These are phyloP conservation scores for Iris macrosiphon DNA, from an alignment of 106 monocot genomes.

Conservation along the genomic window DNA sequence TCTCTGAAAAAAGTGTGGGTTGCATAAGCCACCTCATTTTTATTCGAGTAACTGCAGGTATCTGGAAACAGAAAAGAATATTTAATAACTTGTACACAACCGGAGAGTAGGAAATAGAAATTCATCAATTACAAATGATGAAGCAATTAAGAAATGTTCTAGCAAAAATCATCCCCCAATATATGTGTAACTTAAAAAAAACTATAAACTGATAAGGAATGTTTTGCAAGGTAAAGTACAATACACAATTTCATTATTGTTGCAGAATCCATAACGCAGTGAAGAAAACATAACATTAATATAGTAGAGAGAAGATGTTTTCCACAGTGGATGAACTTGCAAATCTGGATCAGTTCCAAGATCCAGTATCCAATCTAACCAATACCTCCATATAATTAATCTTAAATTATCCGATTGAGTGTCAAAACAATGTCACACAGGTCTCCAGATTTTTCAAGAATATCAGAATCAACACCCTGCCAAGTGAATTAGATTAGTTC, in stretches of 20 bases:
- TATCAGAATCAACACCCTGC: too few species aligned
- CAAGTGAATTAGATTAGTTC: too few species aligned
- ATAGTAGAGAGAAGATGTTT: not conserved
- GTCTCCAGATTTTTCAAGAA: too few species aligned
- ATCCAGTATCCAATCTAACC: too few species aligned
- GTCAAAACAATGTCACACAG: too few species aligned
- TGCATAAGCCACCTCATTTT: constrained; percentile 81
- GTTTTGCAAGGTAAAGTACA: not conserved
- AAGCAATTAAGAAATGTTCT: not conserved
- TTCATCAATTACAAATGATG: too few species aligned
- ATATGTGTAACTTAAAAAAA: too few species aligned
- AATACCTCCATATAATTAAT: too few species aligned
- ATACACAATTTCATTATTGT: not conserved
- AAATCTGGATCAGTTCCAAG: too few species aligned
- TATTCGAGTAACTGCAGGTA: constrained; percentile 81
- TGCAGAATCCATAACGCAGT: not conserved
- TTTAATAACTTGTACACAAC: not conserved
- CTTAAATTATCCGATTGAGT: too few species aligned
- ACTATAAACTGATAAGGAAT: not conserved
- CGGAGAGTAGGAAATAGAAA: not conserved
- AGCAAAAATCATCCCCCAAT: not conserved
- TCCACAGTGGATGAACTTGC: too few species aligned
- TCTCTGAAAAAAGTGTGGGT: constrained; percentile 72
- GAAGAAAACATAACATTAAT: not conserved
- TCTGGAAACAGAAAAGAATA: constrained; percentile 30